Evolutionary conservation across 306 rosid species (phyloP), one percentile per base, ranked within the genome.

Genomic region (Quercus bicolor): DNA sequence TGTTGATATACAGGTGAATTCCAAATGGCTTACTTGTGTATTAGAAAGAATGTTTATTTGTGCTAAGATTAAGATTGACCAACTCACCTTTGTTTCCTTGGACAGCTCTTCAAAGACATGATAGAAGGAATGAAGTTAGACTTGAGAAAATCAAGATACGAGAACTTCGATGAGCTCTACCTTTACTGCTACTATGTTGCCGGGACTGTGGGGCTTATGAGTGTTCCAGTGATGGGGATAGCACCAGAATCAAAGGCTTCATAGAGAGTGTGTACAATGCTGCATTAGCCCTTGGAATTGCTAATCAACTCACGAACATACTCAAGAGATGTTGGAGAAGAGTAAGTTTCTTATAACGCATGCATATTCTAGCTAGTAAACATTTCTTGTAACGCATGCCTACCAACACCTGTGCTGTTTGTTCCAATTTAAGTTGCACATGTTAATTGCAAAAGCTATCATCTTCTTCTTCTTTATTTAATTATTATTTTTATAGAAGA

Each of bases 131-230:
- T 94, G 98, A 88, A 94, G 81, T 14, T 94, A 73, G 98, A 94
- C 80, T 70, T 94, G 77, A 89, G 89, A 79, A 94, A 92, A 80
- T 88, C 98, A 64, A 87, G 97, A 82, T 95, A 95, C 82, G 81
- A 81, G 18, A 95, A 87, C 86, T 95, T 95, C 9, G 97, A 95
- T 75, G 98, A 95, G 74, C 90, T 95, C 40, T 95, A 95, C 86
- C 92, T 95, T 52, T 95, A 95, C 81, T 95, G 98, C 90, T 95
- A 95, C 86, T 95, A 88, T 88, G 97, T 91, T 33, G 98, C 98
- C 45, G 97, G 98, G 28, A 95, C 98, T 13, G 98, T 92, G 8
- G 98, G 98, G n/a, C 97, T 95, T 13, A 95, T 95, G 98, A 95
- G 98, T 83, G 98, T 95, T 77, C 98, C 98, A 3, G 98, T 95